Conservation (phyloP, 1,139 yeast genomes). For the Blastobotrys serpentis region DNA sequence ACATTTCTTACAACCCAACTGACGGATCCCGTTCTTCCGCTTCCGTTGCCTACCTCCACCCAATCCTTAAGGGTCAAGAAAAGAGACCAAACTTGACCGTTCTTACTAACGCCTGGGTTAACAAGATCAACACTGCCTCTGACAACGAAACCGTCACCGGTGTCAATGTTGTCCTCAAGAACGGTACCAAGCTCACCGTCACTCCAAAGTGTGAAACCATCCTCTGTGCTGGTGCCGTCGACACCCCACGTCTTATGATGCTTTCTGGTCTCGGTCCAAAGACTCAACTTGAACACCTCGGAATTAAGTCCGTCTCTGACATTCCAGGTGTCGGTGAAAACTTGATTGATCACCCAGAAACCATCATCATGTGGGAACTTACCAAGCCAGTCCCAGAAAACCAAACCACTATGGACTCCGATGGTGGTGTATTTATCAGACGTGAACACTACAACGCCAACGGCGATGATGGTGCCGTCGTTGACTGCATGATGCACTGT, state of each 20-base stretch:
- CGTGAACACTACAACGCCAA: slow-evolving; percentile 15
- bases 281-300: slow-evolving; percentile 25
- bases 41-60: slow-evolving; percentile 18
- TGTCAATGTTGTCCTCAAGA: slow-evolving; percentile 26
- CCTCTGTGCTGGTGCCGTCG: slow-evolving; percentile 33
- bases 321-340: slow-evolving; percentile 33
- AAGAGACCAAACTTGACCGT: slow-evolving; percentile 26
- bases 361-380: slow-evolving; percentile 15
- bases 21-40: slow-evolving; percentile 18
- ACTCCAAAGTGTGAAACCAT: slow-evolving; percentile 32
- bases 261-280: slow-evolving; percentile 34
- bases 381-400: slow-evolving; percentile 13
- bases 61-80: slow-evolving; percentile 13
- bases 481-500: slow-evolving; percentile 15
- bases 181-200: slow-evolving; percentile 26
- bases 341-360: slow-evolving; percentile 33
- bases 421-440: slow-evolving; percentile 15
- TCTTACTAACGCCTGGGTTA: slow-evolving; percentile 26
- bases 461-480: slow-evolving; percentile 14
- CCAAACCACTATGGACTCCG: slow-evolving; percentile 17
- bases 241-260: slow-evolving; percentile 34
- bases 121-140: slow-evolving; percentile 26
- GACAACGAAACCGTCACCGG: slow-evolving; percentile 27
- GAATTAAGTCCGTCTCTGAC: slow-evolving; percentile 31
- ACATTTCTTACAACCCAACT: slow-evolving; percentile 13